Percentiles rank a stretch among this genome's conserved stretches.
phyloP scores from a whole-genome alignment of 345 rosid species.

The Eucalyptus viminalis region DNA sequence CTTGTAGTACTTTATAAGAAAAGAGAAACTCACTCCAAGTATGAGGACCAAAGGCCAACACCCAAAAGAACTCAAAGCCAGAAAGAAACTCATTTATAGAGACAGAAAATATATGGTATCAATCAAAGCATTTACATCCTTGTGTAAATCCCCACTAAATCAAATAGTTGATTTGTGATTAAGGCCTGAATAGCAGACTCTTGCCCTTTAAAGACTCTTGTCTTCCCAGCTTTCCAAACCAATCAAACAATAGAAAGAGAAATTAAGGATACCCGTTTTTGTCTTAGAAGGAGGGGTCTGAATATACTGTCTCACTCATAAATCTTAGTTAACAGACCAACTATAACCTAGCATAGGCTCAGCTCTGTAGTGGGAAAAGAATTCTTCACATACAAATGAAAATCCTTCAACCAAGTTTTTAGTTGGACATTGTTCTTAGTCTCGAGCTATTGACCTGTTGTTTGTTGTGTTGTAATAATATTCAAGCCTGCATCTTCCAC shows the following conservation, averaged over 20 bases:
- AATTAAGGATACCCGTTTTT: not conserved
- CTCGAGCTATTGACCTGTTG: not conserved
- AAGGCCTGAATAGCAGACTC: not conserved
- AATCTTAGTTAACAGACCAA: not conserved
- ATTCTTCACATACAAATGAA: not conserved
- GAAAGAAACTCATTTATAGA: not conserved
- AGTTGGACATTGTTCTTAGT: not conserved
- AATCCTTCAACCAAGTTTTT: not conserved
- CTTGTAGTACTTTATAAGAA: not conserved
- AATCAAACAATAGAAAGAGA: not conserved
- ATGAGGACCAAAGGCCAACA: not conserved
- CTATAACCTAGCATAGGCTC: not conserved
- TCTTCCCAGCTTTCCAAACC: not conserved
- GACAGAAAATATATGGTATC: not conserved
- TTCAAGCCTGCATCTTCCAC: not conserved
- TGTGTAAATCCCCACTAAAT: not conserved
- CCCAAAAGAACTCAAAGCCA: not conserved
- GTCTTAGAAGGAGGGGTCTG: not conserved
- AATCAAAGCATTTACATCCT: not conserved
- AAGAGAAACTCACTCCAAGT: not conserved
- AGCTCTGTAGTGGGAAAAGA: not conserved
- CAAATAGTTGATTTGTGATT: not conserved
- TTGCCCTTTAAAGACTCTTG: not conserved
- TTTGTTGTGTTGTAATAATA: not conserved
- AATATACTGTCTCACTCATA: not conserved